Evolutionary conservation across 768 basidiomycete species (phyloP), one percentile per base, ranked within the genome.

Genomic region (Lyophyllum decastes): DNA sequence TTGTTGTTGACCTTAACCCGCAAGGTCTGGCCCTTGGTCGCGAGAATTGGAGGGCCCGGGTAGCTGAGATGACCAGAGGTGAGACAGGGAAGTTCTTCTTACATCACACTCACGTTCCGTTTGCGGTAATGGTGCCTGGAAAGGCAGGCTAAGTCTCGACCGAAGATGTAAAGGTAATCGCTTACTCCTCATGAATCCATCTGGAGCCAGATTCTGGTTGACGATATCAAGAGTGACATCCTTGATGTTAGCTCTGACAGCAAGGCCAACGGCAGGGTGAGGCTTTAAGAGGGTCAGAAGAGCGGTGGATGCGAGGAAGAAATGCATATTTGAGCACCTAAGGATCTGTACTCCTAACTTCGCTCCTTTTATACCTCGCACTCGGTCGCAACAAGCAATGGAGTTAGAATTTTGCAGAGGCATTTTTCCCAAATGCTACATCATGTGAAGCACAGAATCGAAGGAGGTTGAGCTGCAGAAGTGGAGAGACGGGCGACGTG

Each of bases 41-140:
- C 67, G 9, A 59, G 63, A 61, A 85, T 78, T 44, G 78, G 61
- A 8, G 83, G 83, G 8, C 80, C 83, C 8, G 83, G 83, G 55
- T 67, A 71, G 21, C 66, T 70, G 45, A 16, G 49, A 7, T 27
- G 11, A 3, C 34, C 52, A 43, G 27, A 26, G 25, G 19, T 22
- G 11, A 49, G 26, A 24, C 21, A 14, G 17, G 10, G 14, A n/a
- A 38, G 30, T n/a, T n/a, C 21, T 4, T 33, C 49, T 24, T 7
- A 43, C 38, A 16, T 14, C 40, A 16, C 52, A 58, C 58, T 43
- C 52, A 69, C 68, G 58, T 57, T 38, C 69, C 69, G 30, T 67
- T 67, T 30, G 64, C 68, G 35, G 58, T 52, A 27, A 67, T 49
- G 22, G 63, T 67, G 44, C 65, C 68, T 68, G 30, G 38, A 24